Percentiles rank a stretch among this genome's conserved stretches.
Evolutionary conservation across 2,329 filamentous ascomycete genomes (phyloP).

Genomic region (Fusarium anthophilum): DNA sequence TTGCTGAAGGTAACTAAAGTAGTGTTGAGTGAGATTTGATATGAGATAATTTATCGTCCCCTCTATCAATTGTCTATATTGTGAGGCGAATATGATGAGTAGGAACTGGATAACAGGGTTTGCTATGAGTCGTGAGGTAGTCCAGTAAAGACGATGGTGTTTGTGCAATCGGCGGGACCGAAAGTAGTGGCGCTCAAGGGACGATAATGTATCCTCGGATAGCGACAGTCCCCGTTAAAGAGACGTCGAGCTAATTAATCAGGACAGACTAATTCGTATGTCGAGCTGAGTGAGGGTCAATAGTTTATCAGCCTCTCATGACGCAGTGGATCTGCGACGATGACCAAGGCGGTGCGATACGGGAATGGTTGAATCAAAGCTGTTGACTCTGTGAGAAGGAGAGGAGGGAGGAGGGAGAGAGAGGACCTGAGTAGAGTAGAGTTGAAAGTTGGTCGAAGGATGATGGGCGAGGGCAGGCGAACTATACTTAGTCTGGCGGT

Average conservation of each 20-base stretch:
- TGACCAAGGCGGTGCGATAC: neutral
- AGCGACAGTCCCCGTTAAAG: slow-evolving; percentile 17
- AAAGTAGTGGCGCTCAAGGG: slow-evolving; percentile 17
- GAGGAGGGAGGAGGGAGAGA: slow-evolving; percentile 16
- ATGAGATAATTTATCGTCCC: neutral
- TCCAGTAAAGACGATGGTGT: slow-evolving; percentile 1
- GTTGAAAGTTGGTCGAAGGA: slow-evolving; percentile 26
- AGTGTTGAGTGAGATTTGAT: neutral
- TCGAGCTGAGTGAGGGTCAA: slow-evolving; percentile 1
- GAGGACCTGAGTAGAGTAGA: neutral
- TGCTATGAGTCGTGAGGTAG: slow-evolving; percentile 5
- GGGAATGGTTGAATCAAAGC: slow-evolving; percentile 7
- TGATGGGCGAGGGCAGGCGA: slow-evolving; percentile 35
- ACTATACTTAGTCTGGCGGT: slow-evolving; percentile 39
- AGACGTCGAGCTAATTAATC: slow-evolving; percentile 9
- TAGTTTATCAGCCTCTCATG: slow-evolving; percentile 29
- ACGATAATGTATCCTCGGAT: slow-evolving; percentile 14
- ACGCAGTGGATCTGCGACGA: slow-evolving; percentile 26
- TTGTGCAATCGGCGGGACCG: slow-evolving; percentile 13
- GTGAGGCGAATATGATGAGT: slow-evolving; percentile 11
- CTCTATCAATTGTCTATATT: neutral
- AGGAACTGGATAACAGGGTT: neutral
- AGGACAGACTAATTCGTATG: neutral
- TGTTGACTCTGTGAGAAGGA: slow-evolving; percentile 6
- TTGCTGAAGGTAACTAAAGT: neutral